phyloP scores from a whole-genome alignment of 1,139 yeast genomes.

The Geotrichum candidum region DNA sequence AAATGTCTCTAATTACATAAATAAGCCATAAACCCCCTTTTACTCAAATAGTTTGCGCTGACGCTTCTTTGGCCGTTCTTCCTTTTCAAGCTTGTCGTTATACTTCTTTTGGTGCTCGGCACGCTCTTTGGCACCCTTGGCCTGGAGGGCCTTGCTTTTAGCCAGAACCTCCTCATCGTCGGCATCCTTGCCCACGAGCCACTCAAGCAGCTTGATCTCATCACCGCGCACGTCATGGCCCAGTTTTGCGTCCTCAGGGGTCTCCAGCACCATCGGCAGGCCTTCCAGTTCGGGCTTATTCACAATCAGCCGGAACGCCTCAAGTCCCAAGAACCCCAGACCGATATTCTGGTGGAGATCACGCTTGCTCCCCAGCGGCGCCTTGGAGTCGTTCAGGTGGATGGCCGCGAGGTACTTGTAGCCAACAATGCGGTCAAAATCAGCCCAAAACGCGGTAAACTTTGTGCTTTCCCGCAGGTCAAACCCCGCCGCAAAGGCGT shows the following conservation, averaged over 20 bases:
- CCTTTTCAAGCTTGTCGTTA: constrained; percentile 24
- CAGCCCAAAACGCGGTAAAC: constrained; percentile 62
- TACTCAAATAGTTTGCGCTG: constrained; percentile 9
- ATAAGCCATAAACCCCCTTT: not conserved
- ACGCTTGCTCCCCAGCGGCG: constrained; percentile 82
- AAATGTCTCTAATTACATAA: not conserved
- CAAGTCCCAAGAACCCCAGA: constrained; percentile 81
- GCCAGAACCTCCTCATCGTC: constrained; percentile 53
- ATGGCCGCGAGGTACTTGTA: constrained; percentile 67
- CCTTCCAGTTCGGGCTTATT: constrained; percentile 55
- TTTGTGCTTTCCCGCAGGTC: constrained; percentile 59
- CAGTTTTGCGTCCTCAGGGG: constrained; percentile 57
- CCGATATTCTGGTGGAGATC: constrained; percentile 92
- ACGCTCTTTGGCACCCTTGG: constrained; percentile 34
- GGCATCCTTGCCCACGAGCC: constrained; percentile 51
- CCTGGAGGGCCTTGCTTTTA: constrained; percentile 47
- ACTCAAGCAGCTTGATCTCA: constrained; percentile 64
- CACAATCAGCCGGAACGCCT: constrained; percentile 70
- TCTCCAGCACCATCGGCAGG: constrained; percentile 83
- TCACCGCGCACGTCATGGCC: constrained; percentile 58
- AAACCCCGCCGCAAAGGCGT: constrained; percentile 93
- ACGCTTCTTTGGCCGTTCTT: constrained; percentile 7
- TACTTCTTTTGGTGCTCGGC: constrained; percentile 26
- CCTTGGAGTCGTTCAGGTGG: constrained; percentile 91
- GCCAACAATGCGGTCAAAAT: constrained; percentile 71